A percentile compares a stretch with the other conserved stretches of the same genome.
Evolutionary conservation across 805 yeast species (phyloP).

Genomic region (Vanderwaltozyma verrucispora): DNA sequence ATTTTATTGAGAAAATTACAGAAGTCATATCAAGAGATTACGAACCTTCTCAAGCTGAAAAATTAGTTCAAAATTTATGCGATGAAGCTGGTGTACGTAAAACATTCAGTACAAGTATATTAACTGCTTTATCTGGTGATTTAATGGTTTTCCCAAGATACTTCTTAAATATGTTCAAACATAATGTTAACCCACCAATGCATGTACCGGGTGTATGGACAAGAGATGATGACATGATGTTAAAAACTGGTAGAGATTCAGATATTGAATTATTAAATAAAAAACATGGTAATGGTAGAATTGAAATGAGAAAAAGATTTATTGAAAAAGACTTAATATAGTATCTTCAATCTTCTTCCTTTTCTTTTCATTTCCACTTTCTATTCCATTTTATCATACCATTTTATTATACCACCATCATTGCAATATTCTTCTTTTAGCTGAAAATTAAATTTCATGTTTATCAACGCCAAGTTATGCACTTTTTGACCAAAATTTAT

Average conservation of each 20-base stretch:
- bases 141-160: conserved; percentile 33
- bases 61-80: conserved; percentile 31
- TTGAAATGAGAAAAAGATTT: conserved; percentile 33
- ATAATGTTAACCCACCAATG: conserved; percentile 34
- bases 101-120: conserved; percentile 33
- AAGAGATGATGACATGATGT: conserved; percentile 32
- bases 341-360: not conserved
- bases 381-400: not conserved
- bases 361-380: too few species aligned
- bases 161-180: conserved; percentile 32
- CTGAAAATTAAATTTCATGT: too few species aligned
- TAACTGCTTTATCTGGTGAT: conserved; percentile 37
- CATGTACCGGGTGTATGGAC: conserved; percentile 39
- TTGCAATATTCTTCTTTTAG: too few species aligned
- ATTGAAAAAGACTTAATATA: conserved; percentile 28
- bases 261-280: conserved; percentile 27
- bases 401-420: not conserved
- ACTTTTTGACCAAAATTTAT: too few species aligned
- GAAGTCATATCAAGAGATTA: conserved; percentile 34
- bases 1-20: conserved; percentile 28
- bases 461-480: too few species aligned
- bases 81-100: conserved; percentile 35
- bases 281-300: conserved; percentile 34
- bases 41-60: conserved; percentile 35
- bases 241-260: conserved; percentile 28